Conservation (phyloP, 2,329 filamentous ascomycete species). For the Botrytis byssoidea region DNA sequence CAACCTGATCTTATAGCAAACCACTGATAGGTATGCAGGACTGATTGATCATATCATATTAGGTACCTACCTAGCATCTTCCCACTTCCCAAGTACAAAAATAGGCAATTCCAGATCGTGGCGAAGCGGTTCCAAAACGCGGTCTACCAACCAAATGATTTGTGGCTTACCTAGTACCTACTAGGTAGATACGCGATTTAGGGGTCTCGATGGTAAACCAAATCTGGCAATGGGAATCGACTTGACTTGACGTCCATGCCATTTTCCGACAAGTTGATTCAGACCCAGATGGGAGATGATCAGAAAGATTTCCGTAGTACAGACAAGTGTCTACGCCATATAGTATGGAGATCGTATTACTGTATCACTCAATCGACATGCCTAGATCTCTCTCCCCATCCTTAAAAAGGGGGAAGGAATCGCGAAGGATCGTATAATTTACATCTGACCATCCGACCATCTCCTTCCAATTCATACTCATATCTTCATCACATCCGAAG, state of each 20-base stretch:
- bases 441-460: background rate
- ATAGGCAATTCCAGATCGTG: background rate
- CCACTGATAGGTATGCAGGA: background rate
- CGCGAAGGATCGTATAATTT: background rate
- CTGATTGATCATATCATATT: background rate
- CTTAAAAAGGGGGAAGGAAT: background rate
- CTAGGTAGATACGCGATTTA: background rate
- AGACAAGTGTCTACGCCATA: background rate
- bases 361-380: background rate
- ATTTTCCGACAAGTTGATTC: background rate
- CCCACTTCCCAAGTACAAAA: background rate
- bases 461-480: background rate
- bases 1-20: background rate
- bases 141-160: background rate
- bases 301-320: background rate
- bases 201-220: background rate
- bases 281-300: background rate
- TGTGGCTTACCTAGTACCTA: background rate
- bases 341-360: background rate
- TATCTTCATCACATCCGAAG: background rate
- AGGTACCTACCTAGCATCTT: background rate
- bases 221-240: background rate
- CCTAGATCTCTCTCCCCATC: background rate
- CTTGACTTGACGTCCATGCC: background rate
- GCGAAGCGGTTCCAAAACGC: background rate